Conservation (phyloP, 495 filamentous ascomycete species). For the Penicillium robsamsonii region DNA sequence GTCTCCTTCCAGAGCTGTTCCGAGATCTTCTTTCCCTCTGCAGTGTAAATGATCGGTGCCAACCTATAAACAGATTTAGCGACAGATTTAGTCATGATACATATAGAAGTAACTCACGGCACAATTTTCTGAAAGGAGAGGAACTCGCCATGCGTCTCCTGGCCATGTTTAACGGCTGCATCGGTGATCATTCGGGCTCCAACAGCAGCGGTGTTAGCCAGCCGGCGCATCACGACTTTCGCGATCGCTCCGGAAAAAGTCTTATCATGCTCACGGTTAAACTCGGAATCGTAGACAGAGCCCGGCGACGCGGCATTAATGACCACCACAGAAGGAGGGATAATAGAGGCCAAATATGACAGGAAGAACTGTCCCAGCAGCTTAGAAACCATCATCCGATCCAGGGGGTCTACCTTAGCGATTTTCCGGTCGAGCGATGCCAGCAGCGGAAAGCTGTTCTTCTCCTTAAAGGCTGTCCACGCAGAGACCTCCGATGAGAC, state of each 20-base stretch:
- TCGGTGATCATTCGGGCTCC: constrained; percentile 1
- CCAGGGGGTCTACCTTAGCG: background rate
- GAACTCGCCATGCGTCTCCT: constrained; percentile 1
- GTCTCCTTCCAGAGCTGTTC: constrained; percentile 1
- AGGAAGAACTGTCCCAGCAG: background rate
- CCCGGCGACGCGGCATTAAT: constrained; percentile 1
- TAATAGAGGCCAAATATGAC: background rate
- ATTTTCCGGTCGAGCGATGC: background rate
- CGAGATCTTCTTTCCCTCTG: background rate
- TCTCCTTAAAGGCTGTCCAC: constrained; percentile 16
- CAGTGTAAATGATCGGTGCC: background rate
- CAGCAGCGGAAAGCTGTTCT: background rate
- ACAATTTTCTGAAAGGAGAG: background rate
- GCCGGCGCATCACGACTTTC: background rate
- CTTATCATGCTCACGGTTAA: constrained; percentile 1
- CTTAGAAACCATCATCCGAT: background rate
- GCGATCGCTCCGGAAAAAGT: background rate
- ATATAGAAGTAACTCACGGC: background rate
- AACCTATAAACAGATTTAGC: background rate
- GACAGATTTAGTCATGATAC: background rate
- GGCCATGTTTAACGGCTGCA: background rate
- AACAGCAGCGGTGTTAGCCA: constrained; percentile 1
- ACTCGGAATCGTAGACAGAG: background rate
- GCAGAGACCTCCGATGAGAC: constrained; percentile 13
- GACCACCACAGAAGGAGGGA: background rate